Evolutionary conservation across 257 asterid genomes (phyloP), one percentile per base, ranked within the genome.

Genomic region (Rhazya stricta): DNA sequence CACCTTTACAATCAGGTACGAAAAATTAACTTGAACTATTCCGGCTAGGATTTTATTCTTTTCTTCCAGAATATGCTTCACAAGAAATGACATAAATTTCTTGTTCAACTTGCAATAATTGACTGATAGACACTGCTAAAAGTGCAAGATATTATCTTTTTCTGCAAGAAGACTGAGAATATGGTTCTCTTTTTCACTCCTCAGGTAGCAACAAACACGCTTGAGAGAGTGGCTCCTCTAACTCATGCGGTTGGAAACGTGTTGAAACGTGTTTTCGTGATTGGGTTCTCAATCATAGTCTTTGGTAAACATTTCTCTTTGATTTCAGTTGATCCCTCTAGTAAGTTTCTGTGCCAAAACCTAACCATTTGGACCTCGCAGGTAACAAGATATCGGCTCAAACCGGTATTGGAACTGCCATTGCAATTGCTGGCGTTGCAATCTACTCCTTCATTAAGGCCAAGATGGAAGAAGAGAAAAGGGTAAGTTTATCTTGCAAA

Each of bases 211-310:
- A 92, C 99, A 12, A 95, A 95, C 88, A 95, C 99, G 66, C 98
- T 95, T 12, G 99, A 95, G 94, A 89, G 99, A 84, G 99, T 95
- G 72, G 99, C 98, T 57, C 99, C 99, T 11, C 92, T 91, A 75
- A 92, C 99, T 48, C 99, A 95, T 57, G 99, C 99, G 0, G 98
- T 95, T 84, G 99, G 99, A 57, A 95, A 92, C 82, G 99, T 95
- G 87, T 79, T 95, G 89, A 95, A 95, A 81, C 98, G 99, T 82
- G 99, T 95, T 6, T 95, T 95, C 7, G 99, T 95, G 81, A 95
- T 95, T 73, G 99, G 99, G 42, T 95, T 95, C 91, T 89, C 99
- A 5, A 95, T 95, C 88, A 34, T 92, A 74, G 86, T 75, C 85
- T 95, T 95, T 57, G 98, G 99, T 91, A 87, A 86, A 61, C 27